Base-by-base conservation (phyloP, 352 stramenopile species). In the Globisporangium lucens region DNA sequence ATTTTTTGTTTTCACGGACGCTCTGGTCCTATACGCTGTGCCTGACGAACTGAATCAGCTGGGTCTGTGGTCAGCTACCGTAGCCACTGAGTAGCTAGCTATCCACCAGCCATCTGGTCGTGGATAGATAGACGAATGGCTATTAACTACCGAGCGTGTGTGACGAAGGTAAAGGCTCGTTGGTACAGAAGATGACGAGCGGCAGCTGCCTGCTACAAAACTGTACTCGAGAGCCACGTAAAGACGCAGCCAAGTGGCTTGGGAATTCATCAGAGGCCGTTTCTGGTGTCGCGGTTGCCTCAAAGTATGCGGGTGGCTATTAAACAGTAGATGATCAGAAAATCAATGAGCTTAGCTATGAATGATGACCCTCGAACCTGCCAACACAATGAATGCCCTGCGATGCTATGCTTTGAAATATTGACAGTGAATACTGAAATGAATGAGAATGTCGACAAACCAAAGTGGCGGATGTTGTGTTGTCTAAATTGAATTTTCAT, bases 401-500 rank as follows among this genome's bases (percentile, higher is more conserved):
- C 33, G 6, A 12, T 4, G 33, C 4, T 33, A 33, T 33, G 30
- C 35, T 41, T 41, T 12, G 9, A 41, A 41, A 10, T 4, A 15
- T 15, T 43, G 36, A 43, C 10, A 20, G 9, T 10, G 8, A 38
- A 38, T 38, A 15, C 36, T 36, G 52, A 35, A 24, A 24, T 24
- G 24, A 24, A 24, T 24, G 24, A 24, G 24, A 24, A 24, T 24
- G 24, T 24, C 24, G 0, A n/a, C 17, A 58, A 38, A 3, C 13
- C 27, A 13, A 49, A 35, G 17, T 22, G 36, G 12, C 0, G n/a
- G 24, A 4, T 22, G 33, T 4, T 22, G 36, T 56, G 58, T 17
- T 64, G 59, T 64, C 59, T 64, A 64, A 64, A 52, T 24, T 64
- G 59, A 64, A 64, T 33, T 56, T 56, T 43, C 27, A 51, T 56